Evolutionary conservation across 306 rosid genomes (phyloP).

Genomic region (Citrullus amarus): DNA sequence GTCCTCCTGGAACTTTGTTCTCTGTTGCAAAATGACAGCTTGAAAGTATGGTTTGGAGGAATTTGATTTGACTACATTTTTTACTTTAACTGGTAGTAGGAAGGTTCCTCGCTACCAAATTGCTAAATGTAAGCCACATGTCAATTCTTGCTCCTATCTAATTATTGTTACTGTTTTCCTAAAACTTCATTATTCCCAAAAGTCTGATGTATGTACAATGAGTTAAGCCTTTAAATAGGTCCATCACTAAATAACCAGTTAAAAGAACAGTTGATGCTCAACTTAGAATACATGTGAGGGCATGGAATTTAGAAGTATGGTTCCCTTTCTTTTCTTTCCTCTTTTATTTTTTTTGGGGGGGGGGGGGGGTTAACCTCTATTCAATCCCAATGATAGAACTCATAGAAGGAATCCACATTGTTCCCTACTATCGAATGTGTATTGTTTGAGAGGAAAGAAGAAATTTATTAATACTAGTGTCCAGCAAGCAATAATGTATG

Average conservation of each 20-base stretch:
- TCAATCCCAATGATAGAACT: too few relatives aligned
- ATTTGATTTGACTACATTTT: background rate
- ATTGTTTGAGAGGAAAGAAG: too few relatives aligned
- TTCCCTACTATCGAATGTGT: too few relatives aligned
- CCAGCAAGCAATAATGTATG: too few relatives aligned
- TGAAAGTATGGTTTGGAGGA: background rate
- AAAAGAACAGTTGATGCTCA: background rate
- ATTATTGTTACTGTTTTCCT: background rate
- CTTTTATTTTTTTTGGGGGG: too few relatives aligned
- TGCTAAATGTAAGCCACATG: background rate
- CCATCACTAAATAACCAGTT: background rate
- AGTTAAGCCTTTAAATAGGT: background rate
- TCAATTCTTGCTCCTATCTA: background rate
- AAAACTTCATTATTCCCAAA: background rate
- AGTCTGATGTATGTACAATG: background rate
- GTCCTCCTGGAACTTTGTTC: background rate
- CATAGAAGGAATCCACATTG: too few relatives aligned
- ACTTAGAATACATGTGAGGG: background rate
- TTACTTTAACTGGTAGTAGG: background rate
- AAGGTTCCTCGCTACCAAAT: background rate
- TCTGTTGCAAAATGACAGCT: background rate
- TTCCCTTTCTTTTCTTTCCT: too few relatives aligned
- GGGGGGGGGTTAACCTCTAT: too few relatives aligned
- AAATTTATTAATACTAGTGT: too few relatives aligned
- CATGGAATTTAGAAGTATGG: too few relatives aligned